Percentiles rank a stretch among this genome's conserved stretches.
Evolutionary conservation across 352 stramenopile genomes (phyloP).

Genomic region (Blastocystis sp.): DNA sequence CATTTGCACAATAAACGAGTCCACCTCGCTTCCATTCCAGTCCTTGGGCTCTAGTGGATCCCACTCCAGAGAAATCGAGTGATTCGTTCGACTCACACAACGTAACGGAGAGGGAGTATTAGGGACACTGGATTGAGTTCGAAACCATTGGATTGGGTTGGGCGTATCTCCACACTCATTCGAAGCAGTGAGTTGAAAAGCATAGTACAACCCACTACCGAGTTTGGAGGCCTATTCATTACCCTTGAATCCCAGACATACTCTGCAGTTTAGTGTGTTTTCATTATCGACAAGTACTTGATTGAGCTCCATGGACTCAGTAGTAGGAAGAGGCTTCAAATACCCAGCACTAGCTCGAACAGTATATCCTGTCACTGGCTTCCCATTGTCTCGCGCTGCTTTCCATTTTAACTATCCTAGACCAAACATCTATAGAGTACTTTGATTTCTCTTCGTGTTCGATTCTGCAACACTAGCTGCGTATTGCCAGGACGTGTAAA

Average conservation of each 20-base stretch:
- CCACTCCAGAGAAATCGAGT: constrained; percentile 16
- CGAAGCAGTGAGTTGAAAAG: not conserved
- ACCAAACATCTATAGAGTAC: not conserved
- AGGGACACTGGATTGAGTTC: constrained; percentile 8
- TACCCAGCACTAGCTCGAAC: not conserved
- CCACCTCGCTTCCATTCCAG: constrained; percentile 15
- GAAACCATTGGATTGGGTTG: constrained; percentile 8
- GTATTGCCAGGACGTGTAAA: constrained; percentile 2
- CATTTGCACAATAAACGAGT: constrained; percentile 18
- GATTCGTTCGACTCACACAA: not conserved
- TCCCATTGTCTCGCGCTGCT: not conserved
- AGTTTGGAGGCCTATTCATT: not conserved
- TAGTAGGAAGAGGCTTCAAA: not conserved
- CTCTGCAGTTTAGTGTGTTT: not conserved
- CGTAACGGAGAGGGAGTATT: not conserved
- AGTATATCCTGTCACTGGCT: constrained; percentile 11
- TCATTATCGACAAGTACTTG: not conserved
- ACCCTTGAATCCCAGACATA: not conserved
- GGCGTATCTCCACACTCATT: constrained; percentile 28
- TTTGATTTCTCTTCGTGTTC: not conserved
- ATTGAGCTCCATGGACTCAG: not conserved
- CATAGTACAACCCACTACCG: not conserved
- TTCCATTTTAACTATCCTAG: constrained; percentile 39
- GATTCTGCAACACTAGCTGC: not conserved
- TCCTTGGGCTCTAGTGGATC: not conserved